Percentiles rank a stretch among this genome's conserved stretches.
Evolutionary conservation across 306 rosid genomes (phyloP).

Genomic region (Vigna angularis): DNA sequence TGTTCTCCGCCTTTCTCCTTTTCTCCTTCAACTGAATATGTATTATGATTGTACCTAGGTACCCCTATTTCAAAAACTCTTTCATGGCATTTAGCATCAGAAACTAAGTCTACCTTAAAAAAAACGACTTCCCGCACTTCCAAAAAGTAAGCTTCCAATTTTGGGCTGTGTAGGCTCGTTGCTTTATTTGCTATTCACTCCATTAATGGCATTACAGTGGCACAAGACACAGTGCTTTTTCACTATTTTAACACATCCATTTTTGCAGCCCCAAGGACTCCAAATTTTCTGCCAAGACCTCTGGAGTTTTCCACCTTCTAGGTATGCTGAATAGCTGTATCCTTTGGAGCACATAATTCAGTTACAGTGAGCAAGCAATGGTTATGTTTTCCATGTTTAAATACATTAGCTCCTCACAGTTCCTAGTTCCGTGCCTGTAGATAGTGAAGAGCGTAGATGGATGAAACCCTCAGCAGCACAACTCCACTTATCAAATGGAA

Average conservation of each 20-base stretch:
- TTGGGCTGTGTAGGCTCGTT: background rate
- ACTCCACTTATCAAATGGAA: constrained; percentile 60
- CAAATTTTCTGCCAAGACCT: constrained; percentile 58
- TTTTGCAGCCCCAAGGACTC: constrained; percentile 60
- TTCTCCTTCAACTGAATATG: background rate
- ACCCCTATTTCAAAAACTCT: constrained; percentile 76
- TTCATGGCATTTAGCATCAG: constrained; percentile 97
- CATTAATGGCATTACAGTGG: constrained; percentile 24
- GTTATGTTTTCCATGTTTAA: constrained; percentile 12
- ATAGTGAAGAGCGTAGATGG: constrained; percentile 55
- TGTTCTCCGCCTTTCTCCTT: background rate
- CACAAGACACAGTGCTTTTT: background rate
- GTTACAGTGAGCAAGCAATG: background rate
- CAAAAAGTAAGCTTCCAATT: constrained; percentile 55
- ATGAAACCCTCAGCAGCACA: constrained; percentile 59
- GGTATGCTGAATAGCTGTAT: constrained; percentile 57
- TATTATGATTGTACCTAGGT: constrained; percentile 46
- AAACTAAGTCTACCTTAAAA: constrained; percentile 79
- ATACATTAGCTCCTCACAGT: constrained; percentile 39
- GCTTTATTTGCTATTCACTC: constrained; percentile 4
- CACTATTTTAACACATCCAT: constrained; percentile 23
- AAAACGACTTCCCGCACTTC: constrained; percentile 58
- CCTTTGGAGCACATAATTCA: background rate
- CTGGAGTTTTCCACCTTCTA: constrained; percentile 78
- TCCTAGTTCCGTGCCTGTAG: constrained; percentile 53